These are phyloP conservation scores for Purpureocillium lavendulum DNA, from an alignment of 2,329 filamentous ascomycete species.

Conservation along the genomic window DNA sequence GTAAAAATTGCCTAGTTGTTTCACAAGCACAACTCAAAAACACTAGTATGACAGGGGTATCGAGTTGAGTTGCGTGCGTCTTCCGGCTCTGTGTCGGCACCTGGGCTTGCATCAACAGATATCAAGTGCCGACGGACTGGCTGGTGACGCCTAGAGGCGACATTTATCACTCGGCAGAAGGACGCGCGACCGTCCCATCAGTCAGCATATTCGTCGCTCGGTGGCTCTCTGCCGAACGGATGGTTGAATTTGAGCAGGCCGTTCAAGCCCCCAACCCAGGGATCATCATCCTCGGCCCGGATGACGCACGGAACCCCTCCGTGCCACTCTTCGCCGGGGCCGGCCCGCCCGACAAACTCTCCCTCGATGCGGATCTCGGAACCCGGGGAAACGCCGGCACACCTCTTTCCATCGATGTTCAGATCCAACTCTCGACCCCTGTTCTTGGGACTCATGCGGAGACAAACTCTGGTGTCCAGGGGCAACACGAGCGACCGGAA, in stretches of 20 bases:
- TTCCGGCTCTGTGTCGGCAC: no score
- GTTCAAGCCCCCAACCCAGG: conserved; percentile 94
- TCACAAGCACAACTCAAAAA: no score
- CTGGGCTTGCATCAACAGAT: no score
- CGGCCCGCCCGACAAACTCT: conserved; percentile 56
- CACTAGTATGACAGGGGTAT: no score
- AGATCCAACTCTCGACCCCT: conserved; percentile 68
- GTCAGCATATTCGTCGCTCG: conserved; percentile 18
- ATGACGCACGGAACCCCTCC: conserved; percentile 92
- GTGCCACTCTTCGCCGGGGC: conserved; percentile 42
- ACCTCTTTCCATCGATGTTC: conserved; percentile 68
- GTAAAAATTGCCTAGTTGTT: no score
- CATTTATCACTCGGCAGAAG: neutral
- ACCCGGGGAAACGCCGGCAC: conserved; percentile 59
- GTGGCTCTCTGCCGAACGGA: conserved; percentile 61
- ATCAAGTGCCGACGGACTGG: no score
- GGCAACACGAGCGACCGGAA: conserved; percentile 89
- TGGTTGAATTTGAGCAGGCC: conserved; percentile 95
- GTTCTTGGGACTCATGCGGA: conserved; percentile 76
- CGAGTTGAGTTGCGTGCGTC: no score
- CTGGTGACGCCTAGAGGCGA: no score
- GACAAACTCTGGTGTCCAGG: conserved; percentile 71
- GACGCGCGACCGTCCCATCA: conserved; percentile 8
- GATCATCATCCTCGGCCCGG: conserved; percentile 68
- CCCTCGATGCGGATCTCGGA: conserved; percentile 85